Evolutionary conservation across 2,329 filamentous ascomycete species (phyloP).

Genomic region (Beauveria caledonica): DNA sequence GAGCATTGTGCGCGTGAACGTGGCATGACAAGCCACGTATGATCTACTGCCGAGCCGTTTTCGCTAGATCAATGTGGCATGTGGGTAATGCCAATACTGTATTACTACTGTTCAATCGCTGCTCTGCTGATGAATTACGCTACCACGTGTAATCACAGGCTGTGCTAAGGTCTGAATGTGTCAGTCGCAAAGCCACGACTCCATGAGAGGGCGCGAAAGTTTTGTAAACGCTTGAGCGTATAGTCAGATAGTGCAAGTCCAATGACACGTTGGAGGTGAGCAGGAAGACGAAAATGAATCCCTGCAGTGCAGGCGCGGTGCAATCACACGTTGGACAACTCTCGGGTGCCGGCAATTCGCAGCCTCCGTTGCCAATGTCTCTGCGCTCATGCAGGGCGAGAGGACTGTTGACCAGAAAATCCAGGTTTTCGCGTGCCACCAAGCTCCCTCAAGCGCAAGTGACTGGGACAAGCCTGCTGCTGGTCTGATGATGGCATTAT

Average conservation of each 20-base stretch:
- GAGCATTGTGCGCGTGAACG: background rate
- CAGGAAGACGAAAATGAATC: constrained; percentile 7
- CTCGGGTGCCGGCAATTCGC: constrained; percentile 6
- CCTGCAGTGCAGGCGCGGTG: background rate
- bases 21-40: background rate
- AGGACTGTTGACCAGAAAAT: too few species aligned
- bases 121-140: background rate
- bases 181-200: background rate
- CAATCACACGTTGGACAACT: background rate
- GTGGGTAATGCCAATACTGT: constrained; percentile 3
- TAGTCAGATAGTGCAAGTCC: background rate
- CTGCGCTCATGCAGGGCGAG: background rate
- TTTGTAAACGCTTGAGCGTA: background rate
- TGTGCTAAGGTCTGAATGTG: background rate
- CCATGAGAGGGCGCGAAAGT: background rate
- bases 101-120: background rate
- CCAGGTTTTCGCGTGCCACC: background rate
- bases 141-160: background rate
- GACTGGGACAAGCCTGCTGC: background rate
- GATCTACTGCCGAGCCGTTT: constrained; percentile 5
- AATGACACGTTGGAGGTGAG: background rate
- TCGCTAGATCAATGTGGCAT: background rate
- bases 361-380: background rate
- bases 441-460: background rate
- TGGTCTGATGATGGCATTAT: background rate